Base-by-base conservation (phyloP, 495 filamentous ascomycete genomes). In the Neurospora sp. region DNA sequence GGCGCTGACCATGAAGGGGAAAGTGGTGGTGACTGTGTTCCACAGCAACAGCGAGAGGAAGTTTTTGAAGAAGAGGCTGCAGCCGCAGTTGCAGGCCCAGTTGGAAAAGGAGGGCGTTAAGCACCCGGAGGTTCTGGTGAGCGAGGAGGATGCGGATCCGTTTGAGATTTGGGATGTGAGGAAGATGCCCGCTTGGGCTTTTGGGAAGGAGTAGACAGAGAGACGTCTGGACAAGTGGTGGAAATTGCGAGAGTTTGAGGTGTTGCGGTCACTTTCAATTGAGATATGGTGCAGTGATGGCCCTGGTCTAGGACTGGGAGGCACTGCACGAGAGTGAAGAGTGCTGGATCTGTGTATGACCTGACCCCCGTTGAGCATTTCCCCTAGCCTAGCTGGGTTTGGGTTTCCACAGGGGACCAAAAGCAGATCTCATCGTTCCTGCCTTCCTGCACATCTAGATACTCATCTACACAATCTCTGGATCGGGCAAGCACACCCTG, bases 1-100 rank as follows among this genome's bases (percentile, higher is more conserved):
- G 49, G 89, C 92, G 39, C 91, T 93, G 31, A 93, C 91, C 39
- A 95, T 98, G 85, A 86, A 88, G n/a, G 96, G 96, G n/a, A 90
- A 91, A 73, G 90, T 87, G 72, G 93, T 97, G 1, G 87, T 99
- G 72, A 90, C 91, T 9, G 87, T 96, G 39, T 95, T 96, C 75
- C 96, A 99, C 80, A 93, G 91, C 74, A 98, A 98, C 82, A 94
- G 91, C 0, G 96, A 98, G 84, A 81, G 95, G 16, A 91, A 89
- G 2, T 98, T 93, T 78, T 82, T 98, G 75, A 85, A 87, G 76
- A 84, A 89, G 39, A 88, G 92, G 70, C 86, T 99, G 86, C 87
- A 87, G 77, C 81, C 82, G 20, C 89, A 89, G 82, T 83, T 99
- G 78, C 79, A 87, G 54, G 81, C 82, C 16, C 80, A 81, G 37